Conservation (phyloP, 148 eudicot genomes). For the Rhododendron simsii region DNA sequence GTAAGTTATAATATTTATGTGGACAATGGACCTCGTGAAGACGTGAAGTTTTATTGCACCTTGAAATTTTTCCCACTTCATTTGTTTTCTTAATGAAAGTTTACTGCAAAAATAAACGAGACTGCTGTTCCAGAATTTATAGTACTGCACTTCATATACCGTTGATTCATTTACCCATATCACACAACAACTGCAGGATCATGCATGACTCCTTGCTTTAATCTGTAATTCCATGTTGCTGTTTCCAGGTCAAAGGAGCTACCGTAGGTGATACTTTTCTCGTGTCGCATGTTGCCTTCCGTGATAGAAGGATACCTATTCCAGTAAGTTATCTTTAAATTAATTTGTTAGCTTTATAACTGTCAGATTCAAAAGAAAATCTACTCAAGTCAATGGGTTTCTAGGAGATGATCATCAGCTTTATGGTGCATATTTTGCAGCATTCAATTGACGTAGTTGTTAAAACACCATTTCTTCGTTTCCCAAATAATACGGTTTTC, state of each 20-base stretch:
- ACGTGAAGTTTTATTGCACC: background rate
- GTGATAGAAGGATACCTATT: slow-evolving; percentile 94
- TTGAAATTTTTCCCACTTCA: background rate
- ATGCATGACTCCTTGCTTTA: background rate
- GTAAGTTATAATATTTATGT: background rate
- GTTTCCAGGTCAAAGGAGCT: slow-evolving; percentile 86
- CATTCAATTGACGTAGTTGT: background rate
- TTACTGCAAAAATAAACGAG: background rate
- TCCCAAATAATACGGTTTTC: no score
- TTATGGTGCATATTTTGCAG: background rate
- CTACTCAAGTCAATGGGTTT: background rate
- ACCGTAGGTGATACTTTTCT: slow-evolving; percentile 76
- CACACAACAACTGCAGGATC: background rate
- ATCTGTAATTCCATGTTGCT: slow-evolving; percentile 3
- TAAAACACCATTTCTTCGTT: background rate
- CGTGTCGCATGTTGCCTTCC: slow-evolving; percentile 84
- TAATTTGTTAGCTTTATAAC: background rate
- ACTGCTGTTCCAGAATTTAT: background rate
- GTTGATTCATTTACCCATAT: background rate
- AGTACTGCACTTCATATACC: background rate
- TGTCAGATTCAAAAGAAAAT: background rate
- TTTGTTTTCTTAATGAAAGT: background rate
- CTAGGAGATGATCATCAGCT: background rate
- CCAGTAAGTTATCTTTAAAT: slow-evolving; percentile 53
- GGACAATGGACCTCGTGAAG: background rate